Evolutionary conservation across 73 alveolate species (phyloP).

Genomic region (Tetrahymena borealis): DNA sequence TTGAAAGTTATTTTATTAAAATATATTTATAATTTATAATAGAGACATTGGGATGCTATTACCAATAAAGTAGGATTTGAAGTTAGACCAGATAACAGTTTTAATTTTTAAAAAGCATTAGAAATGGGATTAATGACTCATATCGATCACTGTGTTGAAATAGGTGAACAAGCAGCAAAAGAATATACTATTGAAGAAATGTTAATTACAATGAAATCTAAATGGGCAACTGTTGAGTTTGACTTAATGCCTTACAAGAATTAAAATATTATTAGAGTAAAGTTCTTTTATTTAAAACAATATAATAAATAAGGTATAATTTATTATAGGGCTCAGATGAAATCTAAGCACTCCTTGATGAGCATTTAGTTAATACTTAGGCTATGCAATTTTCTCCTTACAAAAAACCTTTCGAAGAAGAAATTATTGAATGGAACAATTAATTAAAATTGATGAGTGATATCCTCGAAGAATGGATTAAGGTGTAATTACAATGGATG

Average conservation of each 20-base stretch:
- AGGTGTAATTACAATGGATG: conserved; percentile 96
- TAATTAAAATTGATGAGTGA: conserved; percentile 94
- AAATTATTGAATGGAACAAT: conserved; percentile 97
- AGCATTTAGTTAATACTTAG: conserved; percentile 96
- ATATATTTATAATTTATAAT: background rate
- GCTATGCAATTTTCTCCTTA: conserved; percentile 99
- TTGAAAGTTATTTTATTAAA: too few species aligned
- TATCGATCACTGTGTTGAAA: conserved; percentile 71
- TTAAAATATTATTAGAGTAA: background rate
- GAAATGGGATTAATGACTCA: conserved; percentile 75
- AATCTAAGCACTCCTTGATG: conserved; percentile 84
- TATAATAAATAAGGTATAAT: conserved; percentile 58
- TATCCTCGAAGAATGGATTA: conserved; percentile 99
- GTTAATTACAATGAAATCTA: conserved; percentile 62
- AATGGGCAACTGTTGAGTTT: conserved; percentile 70
- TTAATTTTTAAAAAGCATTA: conserved; percentile 35
- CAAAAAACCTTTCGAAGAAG: conserved; percentile 99
- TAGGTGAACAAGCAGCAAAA: conserved; percentile 74
- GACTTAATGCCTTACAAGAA: conserved; percentile 58
- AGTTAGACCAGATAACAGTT: conserved; percentile 75
- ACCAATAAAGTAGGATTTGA: conserved; percentile 90
- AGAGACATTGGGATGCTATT: conserved; percentile 95
- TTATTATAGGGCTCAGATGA: conserved; percentile 39
- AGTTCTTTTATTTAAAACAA: conserved; percentile 68
- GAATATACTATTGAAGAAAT: conserved; percentile 66